Percentiles rank a stretch among this genome's conserved stretches.
Conservation (phyloP, 2,329 filamentous ascomycete genomes). For the Pseudocercospora macadamiae region DNA sequence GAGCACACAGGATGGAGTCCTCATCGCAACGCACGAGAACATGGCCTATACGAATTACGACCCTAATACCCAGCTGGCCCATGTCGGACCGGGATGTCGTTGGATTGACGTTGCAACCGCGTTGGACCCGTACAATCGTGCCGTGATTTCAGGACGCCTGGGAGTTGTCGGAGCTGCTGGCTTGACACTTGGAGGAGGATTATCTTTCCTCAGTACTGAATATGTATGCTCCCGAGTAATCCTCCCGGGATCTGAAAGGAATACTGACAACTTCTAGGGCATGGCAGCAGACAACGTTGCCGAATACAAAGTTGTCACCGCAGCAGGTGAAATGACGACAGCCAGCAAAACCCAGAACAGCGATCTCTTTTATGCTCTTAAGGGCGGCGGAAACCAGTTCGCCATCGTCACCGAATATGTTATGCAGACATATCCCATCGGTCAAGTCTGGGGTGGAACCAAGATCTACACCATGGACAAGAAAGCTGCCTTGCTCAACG, state of each 20-base stretch:
- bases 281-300: conserved; percentile 35
- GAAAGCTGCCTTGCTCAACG: conserved; percentile 46
- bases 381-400: conserved; percentile 34
- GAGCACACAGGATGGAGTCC: conserved; percentile 49
- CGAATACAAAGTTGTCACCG: conserved; percentile 37
- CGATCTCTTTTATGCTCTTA: conserved; percentile 33
- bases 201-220: conserved; percentile 30
- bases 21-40: conserved; percentile 49
- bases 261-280: conserved; percentile 17
- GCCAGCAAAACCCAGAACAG: conserved; percentile 30
- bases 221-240: conserved; percentile 27
- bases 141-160: conserved; percentile 30
- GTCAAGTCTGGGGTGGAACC: conserved; percentile 52
- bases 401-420: conserved; percentile 44
- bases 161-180: conserved; percentile 35
- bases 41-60: conserved; percentile 44
- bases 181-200: conserved; percentile 35
- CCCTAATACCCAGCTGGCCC: conserved; percentile 29
- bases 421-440: conserved; percentile 30
- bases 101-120: conserved; percentile 30
- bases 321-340: conserved; percentile 28
- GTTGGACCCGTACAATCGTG: conserved; percentile 25
- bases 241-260: not conserved
- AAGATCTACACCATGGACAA: conserved; percentile 44
- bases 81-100: conserved; percentile 29